Percentiles rank a stretch among this genome's conserved stretches.
These are phyloP conservation scores for Scheffersomyces amazonensis DNA, from an alignment of 805 yeast species.

Conservation along the genomic window DNA sequence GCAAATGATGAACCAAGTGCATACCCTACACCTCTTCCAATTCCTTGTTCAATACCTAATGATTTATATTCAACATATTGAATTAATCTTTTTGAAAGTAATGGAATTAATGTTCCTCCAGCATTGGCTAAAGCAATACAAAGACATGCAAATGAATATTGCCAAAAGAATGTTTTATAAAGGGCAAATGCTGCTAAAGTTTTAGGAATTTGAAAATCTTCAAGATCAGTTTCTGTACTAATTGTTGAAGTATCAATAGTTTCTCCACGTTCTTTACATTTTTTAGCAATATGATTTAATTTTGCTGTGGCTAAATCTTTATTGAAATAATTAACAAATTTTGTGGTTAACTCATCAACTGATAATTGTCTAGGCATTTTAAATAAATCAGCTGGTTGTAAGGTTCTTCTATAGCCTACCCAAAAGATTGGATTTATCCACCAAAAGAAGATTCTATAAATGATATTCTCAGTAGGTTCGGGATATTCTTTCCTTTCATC, in stretches of 20 bases:
- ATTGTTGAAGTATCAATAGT: constrained; percentile 14
- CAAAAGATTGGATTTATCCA: constrained; percentile 61
- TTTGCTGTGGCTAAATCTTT: constrained; percentile 11
- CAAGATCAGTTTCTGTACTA: constrained; percentile 17
- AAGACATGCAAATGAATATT: constrained; percentile 10
- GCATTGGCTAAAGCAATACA: constrained; percentile 3
- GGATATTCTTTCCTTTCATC: constrained; percentile 50
- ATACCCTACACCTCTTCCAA: constrained; percentile 31
- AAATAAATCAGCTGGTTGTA: constrained; percentile 57
- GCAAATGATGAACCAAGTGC: constrained; percentile 26
- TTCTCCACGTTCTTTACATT: constrained; percentile 20
- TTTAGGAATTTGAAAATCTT: constrained; percentile 21
- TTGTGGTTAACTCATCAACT: constrained; percentile 21
- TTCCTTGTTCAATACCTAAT: constrained; percentile 11
- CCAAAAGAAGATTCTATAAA: constrained; percentile 51
- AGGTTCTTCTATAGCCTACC: constrained; percentile 65
- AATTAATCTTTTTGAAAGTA: constrained; percentile 29
- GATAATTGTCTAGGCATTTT: constrained; percentile 26
- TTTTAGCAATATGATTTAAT: constrained; percentile 14
- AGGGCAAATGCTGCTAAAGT: constrained; percentile 13
- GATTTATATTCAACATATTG: constrained; percentile 24
- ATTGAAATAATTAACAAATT: constrained; percentile 4
- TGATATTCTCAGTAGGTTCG: constrained; percentile 19
- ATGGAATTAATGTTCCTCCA: constrained; percentile 8
- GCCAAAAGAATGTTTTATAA: constrained; percentile 22